Evolutionary conservation across 805 yeast species (phyloP).

Genomic region (Pichia cephalocereana): DNA sequence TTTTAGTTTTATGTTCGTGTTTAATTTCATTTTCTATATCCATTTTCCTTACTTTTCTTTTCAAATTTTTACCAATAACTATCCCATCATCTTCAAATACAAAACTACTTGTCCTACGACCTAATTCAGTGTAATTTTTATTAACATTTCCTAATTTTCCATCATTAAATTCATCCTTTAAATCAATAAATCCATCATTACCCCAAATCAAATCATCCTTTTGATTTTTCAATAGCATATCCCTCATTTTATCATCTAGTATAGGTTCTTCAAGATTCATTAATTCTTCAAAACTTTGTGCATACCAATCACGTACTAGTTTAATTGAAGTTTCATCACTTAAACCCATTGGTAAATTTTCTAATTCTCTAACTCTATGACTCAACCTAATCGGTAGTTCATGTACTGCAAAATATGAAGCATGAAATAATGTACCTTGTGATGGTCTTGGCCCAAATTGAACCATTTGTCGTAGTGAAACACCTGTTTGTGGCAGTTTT

Average conservation of each 20-base stretch:
- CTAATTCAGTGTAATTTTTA: neutral
- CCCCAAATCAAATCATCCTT: constrained; percentile 25
- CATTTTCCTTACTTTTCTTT: neutral
- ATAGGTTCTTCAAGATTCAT: constrained; percentile 53
- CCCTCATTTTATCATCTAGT: constrained; percentile 30
- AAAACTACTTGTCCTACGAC: constrained; percentile 5
- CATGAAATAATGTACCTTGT: constrained; percentile 71
- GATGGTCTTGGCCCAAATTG: constrained; percentile 77
- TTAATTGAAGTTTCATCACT: constrained; percentile 65
- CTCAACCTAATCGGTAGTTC: constrained; percentile 85
- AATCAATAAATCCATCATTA: neutral
- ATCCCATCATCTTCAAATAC: constrained; percentile 42
- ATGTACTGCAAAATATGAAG: constrained; percentile 75
- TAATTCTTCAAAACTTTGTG: constrained; percentile 79
- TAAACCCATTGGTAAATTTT: constrained; percentile 68
- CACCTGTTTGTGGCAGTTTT: constrained; percentile 70
- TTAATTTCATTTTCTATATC: neutral
- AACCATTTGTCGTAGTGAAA: constrained; percentile 81
- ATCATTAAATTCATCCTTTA: neutral
- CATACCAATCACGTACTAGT: constrained; percentile 81
- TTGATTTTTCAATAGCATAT: constrained; percentile 18
- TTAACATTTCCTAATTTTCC: neutral
- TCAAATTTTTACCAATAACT: constrained; percentile 18
- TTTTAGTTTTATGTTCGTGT: constrained; percentile 3
- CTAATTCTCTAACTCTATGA: constrained; percentile 76